phyloP scores from a whole-genome alignment of 169 alveolate genomes.

The Plasmodium cynomolgi region DNA sequence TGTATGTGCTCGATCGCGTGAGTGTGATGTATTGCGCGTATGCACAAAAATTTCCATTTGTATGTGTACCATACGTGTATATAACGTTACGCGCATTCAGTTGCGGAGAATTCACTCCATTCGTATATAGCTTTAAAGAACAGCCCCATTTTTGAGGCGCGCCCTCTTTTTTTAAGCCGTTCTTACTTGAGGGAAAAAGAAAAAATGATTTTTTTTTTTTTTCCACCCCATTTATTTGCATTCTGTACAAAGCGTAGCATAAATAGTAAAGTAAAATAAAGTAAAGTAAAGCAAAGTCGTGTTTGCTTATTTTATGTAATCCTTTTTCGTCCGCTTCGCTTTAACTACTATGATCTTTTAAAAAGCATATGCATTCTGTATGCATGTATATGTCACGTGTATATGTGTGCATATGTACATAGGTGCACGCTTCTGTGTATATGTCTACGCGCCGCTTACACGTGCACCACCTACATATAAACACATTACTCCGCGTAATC shows the following conservation, averaged over 20 bases:
- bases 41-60: neutral
- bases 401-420: neutral
- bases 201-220: slow-evolving; percentile 4
- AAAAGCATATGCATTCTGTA: neutral
- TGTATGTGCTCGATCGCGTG: neutral
- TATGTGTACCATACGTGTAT: slow-evolving; percentile 3
- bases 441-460: neutral
- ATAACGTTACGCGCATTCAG: neutral
- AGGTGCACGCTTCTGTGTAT: neutral
- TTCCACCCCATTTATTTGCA: neutral
- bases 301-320: neutral
- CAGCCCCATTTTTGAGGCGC: neutral
- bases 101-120: neutral
- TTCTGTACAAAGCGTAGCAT: neutral
- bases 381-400: neutral
- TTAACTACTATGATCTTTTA: slow-evolving; percentile 1
- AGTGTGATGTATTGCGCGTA: neutral
- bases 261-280: neutral
- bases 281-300: neutral
- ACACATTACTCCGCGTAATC: neutral
- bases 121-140: slow-evolving; percentile 5
- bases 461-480: neutral
- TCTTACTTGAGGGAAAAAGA: neutral
- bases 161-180: neutral
- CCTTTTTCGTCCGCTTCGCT: neutral